A percentile compares a stretch with the other conserved stretches of the same genome.
Conservation (phyloP, 495 filamentous ascomycete genomes). For the Parathielavia appendiculata region DNA sequence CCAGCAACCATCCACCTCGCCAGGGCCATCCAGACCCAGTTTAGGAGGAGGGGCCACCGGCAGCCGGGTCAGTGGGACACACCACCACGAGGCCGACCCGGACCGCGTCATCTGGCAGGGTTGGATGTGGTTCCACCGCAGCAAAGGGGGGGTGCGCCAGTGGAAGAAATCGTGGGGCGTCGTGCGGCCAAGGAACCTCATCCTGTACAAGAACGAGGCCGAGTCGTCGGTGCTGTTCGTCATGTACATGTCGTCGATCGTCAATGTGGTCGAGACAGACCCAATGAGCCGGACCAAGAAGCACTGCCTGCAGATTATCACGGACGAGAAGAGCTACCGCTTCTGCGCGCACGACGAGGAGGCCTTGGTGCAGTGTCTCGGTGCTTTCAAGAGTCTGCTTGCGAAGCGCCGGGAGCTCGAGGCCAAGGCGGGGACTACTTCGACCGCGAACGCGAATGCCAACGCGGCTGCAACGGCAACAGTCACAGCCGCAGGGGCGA, state of each 20-base stretch:
- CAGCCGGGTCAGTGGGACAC: slow-evolving; percentile 53
- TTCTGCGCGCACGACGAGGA: slow-evolving; percentile 84
- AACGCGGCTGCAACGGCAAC: background rate
- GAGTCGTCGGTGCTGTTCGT: slow-evolving; percentile 87
- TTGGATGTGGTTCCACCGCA: slow-evolving; percentile 78
- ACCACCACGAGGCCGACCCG: slow-evolving; percentile 46
- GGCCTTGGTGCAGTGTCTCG: slow-evolving; percentile 73
- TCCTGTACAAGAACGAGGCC: slow-evolving; percentile 87
- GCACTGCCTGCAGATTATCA: slow-evolving; percentile 88
- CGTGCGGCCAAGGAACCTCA: slow-evolving; percentile 76
- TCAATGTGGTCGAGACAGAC: slow-evolving; percentile 91
- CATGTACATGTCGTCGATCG: slow-evolving; percentile 69
- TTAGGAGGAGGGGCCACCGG: slow-evolving; percentile 47
- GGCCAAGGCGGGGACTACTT: slow-evolving; percentile 33
- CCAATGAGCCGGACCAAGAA: slow-evolving; percentile 76
- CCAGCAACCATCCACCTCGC: slow-evolving; percentile 33
- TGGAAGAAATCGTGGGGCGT: slow-evolving; percentile 97
- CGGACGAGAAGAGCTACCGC: slow-evolving; percentile 85
- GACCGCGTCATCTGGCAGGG: slow-evolving; percentile 87
- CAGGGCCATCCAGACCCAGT: slow-evolving; percentile 18
- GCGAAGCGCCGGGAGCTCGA: slow-evolving; percentile 59
- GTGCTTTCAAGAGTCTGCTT: slow-evolving; percentile 83
- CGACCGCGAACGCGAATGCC: slow-evolving; percentile 11
- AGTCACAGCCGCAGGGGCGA: background rate
- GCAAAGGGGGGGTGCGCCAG: slow-evolving; percentile 79